Conservation (phyloP, 805 yeast species). For the Teunomyces gatunensis region DNA sequence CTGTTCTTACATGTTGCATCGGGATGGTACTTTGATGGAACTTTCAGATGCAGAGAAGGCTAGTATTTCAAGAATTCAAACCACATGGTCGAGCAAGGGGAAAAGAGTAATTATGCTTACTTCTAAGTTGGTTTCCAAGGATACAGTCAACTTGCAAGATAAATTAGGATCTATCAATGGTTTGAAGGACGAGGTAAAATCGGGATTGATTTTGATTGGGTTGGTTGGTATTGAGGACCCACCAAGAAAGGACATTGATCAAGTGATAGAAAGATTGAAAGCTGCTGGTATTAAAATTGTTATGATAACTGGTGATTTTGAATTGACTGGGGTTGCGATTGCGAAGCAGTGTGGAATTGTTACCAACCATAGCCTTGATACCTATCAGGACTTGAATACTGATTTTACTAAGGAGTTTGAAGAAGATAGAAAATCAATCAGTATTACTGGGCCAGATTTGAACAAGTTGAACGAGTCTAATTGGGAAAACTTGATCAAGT, state of each 20-base stretch:
- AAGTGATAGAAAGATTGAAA: constrained; percentile 30
- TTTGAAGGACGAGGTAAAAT: constrained; percentile 13
- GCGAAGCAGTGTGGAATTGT: constrained; percentile 44
- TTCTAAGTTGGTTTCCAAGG: constrained; percentile 19
- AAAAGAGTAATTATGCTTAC: constrained; percentile 33
- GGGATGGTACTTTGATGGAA: constrained; percentile 15
- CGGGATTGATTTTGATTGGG: constrained; percentile 31
- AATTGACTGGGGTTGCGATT: constrained; percentile 49
- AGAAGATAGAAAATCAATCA: constrained; percentile 22
- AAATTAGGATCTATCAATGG: constrained; percentile 11
- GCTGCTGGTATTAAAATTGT: constrained; percentile 40
- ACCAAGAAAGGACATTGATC: constrained; percentile 34
- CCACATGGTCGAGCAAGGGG: constrained; percentile 35
- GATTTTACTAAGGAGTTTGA: constrained; percentile 4
- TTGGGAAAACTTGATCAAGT: constrained; percentile 39
- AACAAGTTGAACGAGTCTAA: constrained; percentile 32
- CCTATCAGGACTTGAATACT: constrained; percentile 14
- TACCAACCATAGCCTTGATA: constrained; percentile 19
- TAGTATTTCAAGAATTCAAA: constrained; percentile 25
- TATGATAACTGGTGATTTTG: constrained; percentile 55
- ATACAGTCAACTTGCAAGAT: constrained; percentile 9
- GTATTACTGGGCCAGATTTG: constrained; percentile 34
- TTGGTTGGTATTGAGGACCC: constrained; percentile 45
- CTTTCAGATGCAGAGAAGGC: constrained; percentile 14
- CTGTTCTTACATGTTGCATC: constrained; percentile 20